Evolutionary conservation across 495 filamentous ascomycete species (phyloP), one percentile per base, ranked within the genome.

Genomic region (Mycothermus thermophilus): DNA sequence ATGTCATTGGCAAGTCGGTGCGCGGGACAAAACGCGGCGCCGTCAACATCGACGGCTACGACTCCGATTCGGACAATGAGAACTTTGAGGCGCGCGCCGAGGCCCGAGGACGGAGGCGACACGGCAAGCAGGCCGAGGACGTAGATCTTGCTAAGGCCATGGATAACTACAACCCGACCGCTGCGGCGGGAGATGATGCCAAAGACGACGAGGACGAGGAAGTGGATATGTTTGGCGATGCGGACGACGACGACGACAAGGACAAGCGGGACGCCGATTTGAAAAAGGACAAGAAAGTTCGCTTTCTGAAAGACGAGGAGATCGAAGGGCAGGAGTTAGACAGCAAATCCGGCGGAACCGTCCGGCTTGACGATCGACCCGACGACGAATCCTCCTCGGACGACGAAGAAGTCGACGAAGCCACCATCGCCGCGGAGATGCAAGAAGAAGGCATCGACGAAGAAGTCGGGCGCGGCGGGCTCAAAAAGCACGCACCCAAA

Each of bases 31-130:
- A 93, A 48, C 84, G 90, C 37, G 81, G 83, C 46, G 90, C 86
- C 2, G 76, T 97, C 21, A 93, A 95, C 42, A 75, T 97, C 19
- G 90, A 96, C 48, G 90, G 92, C 3, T 96, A 96, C 60, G 88
- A 95, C 35, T 88, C 79, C 0, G 90, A 99, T 55, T 90, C 81
- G 20, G 87, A 88, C 7, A 86, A 86, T 36, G 90, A 96, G 43
- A 84, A 80, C 14, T 92, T 93, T 54, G 70, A 84, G 38, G 77
- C 67, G 24, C 65, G 78, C 19, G 74, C 71, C 0, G 74, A 77
- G 30, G 67, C 69, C 8, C 69, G 74, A 44, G 51, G 6, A 25
- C 6, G 11, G 11, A 11, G 48, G 13, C 65, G 59, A 23, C 64
- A 64, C 31, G 43, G 40, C 40, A 53, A 62, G 15, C 52, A 56